A percentile compares a stretch with the other conserved stretches of the same genome.
Conservation (phyloP, 176 grass and related monocot species). For the Tillandsia leiboldiana region DNA sequence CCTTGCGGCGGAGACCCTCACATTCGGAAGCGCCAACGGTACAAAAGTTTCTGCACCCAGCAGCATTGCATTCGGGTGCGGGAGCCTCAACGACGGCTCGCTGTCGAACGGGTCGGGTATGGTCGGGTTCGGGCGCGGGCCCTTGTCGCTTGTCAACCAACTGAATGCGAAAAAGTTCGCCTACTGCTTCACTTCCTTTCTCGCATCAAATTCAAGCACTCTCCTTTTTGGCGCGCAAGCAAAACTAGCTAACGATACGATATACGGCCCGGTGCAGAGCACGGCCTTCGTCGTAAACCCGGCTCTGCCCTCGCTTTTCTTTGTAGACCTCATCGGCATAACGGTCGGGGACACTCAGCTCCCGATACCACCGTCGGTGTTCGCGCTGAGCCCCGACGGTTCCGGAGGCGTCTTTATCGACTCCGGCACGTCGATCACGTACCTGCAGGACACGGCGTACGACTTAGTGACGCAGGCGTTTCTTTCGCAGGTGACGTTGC, state of each 20-base stretch:
- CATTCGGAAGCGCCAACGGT: slow-evolving; percentile 25
- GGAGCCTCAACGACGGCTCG: slow-evolving; percentile 50
- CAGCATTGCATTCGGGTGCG: slow-evolving; percentile 56
- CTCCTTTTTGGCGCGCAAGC: slow-evolving; percentile 58
- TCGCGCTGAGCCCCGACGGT: slow-evolving; percentile 17
- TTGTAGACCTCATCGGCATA: slow-evolving; percentile 39
- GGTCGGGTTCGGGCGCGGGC: slow-evolving; percentile 43
- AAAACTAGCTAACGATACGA: slow-evolving; percentile 6
- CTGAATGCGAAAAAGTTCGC: slow-evolving; percentile 47
- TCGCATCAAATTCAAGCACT: slow-evolving; percentile 46
- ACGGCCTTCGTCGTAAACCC: slow-evolving; percentile 43
- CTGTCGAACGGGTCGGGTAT: slow-evolving; percentile 69
- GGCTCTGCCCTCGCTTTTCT: slow-evolving; percentile 48
- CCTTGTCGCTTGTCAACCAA: slow-evolving; percentile 51
- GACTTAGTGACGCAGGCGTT: slow-evolving; percentile 53
- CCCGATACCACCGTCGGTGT: slow-evolving; percentile 22
- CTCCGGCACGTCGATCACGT: slow-evolving; percentile 58
- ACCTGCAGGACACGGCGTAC: slow-evolving; percentile 41
- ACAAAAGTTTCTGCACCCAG: slow-evolving; percentile 11
- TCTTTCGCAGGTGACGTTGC: slow-evolving; percentile 33
- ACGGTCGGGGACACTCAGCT: slow-evolving; percentile 45
- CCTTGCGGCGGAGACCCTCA: slow-evolving; percentile 44
- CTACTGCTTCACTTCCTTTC: slow-evolving; percentile 74
- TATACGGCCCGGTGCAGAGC: slow-evolving; percentile 7
- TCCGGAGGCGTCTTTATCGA: slow-evolving; percentile 57